Conservation (phyloP, 2,329 filamentous ascomycete species). For the Alternaria gaisen region DNA sequence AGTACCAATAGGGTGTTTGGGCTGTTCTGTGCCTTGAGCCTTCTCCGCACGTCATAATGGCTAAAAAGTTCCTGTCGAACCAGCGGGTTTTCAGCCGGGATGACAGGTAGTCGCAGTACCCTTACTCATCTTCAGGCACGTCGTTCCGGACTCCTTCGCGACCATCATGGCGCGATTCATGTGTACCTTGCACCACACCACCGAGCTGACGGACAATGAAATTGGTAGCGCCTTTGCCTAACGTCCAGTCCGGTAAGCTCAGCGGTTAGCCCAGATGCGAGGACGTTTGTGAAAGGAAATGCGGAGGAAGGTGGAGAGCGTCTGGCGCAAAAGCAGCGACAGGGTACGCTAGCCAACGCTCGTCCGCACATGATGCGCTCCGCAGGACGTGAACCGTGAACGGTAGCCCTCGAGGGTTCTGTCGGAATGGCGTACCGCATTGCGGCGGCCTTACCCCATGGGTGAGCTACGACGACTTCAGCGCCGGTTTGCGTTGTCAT, state of each 20-base stretch:
- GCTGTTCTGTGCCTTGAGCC: constrained; percentile 11
- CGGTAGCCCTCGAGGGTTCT: constrained; percentile 18
- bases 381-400: constrained; percentile 25
- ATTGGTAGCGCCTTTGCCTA: constrained; percentile 28
- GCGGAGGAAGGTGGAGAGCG: constrained; percentile 7
- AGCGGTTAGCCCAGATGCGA: constrained; percentile 24
- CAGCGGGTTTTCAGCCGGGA: constrained; percentile 28
- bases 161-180: constrained; percentile 15
- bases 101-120: constrained; percentile 15
- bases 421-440: constrained; percentile 32
- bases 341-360: constrained; percentile 25
- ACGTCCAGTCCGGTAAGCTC: constrained; percentile 34
- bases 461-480: constrained; percentile 20
- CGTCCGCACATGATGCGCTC: constrained; percentile 26
- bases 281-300: constrained; percentile 17
- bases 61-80: constrained; percentile 34
- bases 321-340: constrained; percentile 35
- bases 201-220: constrained; percentile 39
- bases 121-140: constrained; percentile 39
- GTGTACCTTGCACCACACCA: constrained; percentile 17
- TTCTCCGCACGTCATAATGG: constrained; percentile 17
- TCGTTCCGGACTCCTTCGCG: constrained; percentile 35
- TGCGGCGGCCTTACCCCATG: constrained; percentile 18
- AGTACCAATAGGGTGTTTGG: constrained; percentile 19
- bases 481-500: constrained; percentile 6